Conservation (phyloP, 805 yeast species). For the Pichia exigua region DNA sequence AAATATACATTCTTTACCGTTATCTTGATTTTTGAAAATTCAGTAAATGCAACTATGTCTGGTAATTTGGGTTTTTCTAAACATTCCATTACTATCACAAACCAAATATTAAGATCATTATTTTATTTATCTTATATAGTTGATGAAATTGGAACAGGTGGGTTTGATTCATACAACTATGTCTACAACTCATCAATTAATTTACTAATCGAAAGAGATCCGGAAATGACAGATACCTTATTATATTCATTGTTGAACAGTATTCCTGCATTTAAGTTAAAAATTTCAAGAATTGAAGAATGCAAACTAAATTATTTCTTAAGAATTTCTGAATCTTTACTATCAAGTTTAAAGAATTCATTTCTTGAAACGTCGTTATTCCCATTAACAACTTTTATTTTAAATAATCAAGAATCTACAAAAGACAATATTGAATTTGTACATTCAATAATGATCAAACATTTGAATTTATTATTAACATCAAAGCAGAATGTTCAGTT, state of each 20-base stretch:
- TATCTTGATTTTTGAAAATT: slow-evolving; percentile 44
- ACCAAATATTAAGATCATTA: slow-evolving; percentile 28
- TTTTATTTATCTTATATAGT: slow-evolving; percentile 41
- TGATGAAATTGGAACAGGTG: slow-evolving; percentile 52
- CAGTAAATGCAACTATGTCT: slow-evolving; percentile 23
- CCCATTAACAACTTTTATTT: slow-evolving; percentile 9
- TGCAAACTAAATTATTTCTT: slow-evolving; percentile 39
- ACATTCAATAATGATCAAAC: slow-evolving; percentile 49
- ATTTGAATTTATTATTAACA: slow-evolving; percentile 19
- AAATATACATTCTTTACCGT: slow-evolving; percentile 37
- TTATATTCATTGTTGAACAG: slow-evolving; percentile 2
- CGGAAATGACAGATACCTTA: slow-evolving; percentile 21
- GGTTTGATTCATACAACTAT: slow-evolving; percentile 56
- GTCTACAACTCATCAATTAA: slow-evolving; percentile 35
- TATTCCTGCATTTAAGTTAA: slow-evolving; percentile 19
- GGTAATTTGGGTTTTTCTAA: slow-evolving; percentile 13
- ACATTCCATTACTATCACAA: background rate
- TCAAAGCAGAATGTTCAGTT: background rate
- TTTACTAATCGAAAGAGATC: slow-evolving; percentile 21
- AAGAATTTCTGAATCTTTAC: slow-evolving; percentile 39
- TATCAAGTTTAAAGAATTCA: slow-evolving; percentile 28
- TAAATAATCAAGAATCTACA: background rate
- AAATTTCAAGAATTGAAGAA: slow-evolving; percentile 25
- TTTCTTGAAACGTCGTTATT: slow-evolving; percentile 23
- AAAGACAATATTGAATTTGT: slow-evolving; percentile 45